Percentiles rank a stretch among this genome's conserved stretches.
phyloP scores from a whole-genome alignment of 2,329 filamentous ascomycete genomes.

The Sclerotinia glacialis region DNA sequence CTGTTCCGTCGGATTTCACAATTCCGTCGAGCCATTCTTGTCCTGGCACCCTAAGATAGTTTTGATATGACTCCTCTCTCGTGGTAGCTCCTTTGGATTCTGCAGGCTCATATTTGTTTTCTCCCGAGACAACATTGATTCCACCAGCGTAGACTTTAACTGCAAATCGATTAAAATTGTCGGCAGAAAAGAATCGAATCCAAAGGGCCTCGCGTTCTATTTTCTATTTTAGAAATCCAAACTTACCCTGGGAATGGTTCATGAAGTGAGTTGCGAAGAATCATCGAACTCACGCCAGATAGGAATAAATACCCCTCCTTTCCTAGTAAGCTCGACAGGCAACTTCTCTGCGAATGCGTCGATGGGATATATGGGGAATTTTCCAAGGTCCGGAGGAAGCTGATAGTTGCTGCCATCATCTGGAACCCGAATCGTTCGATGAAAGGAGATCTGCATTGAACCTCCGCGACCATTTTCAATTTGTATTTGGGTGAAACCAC shows the following conservation, averaged over 20 bases:
- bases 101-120: not conserved
- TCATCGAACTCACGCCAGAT: constrained; percentile 40
- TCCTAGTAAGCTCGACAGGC: constrained; percentile 39
- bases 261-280: too few relatives aligned
- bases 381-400: constrained; percentile 43
- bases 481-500: too few relatives aligned
- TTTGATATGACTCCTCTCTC: constrained; percentile 31
- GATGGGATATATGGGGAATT: constrained; percentile 44
- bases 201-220: constrained; percentile 45
- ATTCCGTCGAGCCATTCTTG: constrained; percentile 26
- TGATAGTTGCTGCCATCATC: constrained; percentile 39
- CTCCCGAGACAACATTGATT: constrained; percentile 44
- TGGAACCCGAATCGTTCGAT: constrained; percentile 46
- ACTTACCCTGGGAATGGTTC: too few relatives aligned
- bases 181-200: constrained; percentile 39
- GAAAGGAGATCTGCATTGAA: constrained; percentile 37
- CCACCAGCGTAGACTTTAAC: constrained; percentile 44
- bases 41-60: constrained; percentile 39
- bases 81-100: constrained; percentile 24
- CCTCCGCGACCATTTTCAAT: too few relatives aligned
- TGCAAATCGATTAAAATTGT: constrained; percentile 34
- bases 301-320: constrained; percentile 47
- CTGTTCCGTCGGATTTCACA: constrained; percentile 19
- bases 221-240: not conserved
- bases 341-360: constrained; percentile 39